phyloP scores from a whole-genome alignment of 2,329 filamentous ascomycete genomes.

The Diaporthe velutina region DNA sequence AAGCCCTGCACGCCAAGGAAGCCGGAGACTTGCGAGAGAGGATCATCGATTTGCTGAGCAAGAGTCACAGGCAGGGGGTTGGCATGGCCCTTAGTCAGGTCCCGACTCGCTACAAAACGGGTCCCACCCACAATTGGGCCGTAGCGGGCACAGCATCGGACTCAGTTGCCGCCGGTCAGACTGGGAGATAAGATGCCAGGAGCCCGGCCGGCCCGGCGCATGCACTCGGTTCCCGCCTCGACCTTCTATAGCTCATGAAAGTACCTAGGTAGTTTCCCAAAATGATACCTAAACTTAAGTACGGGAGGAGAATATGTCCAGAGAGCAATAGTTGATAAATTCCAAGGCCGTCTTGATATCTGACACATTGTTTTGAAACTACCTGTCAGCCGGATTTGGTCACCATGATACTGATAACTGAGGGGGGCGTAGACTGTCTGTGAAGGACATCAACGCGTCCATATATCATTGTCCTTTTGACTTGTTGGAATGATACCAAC shows the following conservation, averaged over 20 bases:
- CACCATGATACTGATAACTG: neutral
- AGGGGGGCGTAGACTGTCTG: neutral
- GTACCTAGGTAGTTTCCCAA: neutral
- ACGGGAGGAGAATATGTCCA: neutral
- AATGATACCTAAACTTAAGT: accelerated
- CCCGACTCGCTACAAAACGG: neutral
- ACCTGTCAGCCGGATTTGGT: neutral
- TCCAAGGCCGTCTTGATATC: neutral
- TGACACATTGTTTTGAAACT: neutral
- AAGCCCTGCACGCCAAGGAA: neutral
- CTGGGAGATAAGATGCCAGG: conserved; percentile 16
- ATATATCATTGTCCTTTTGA: too few species aligned
- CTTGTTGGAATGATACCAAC: neutral
- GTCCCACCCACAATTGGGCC: neutral
- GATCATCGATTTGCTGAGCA: neutral
- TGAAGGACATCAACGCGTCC: neutral
- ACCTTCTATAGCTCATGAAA: too few species aligned
- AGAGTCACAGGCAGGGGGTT: neutral
- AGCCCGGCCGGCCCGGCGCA: conserved; percentile 23
- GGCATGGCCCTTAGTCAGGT: conserved; percentile 3
- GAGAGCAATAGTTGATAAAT: neutral
- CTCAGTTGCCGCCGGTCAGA: neutral
- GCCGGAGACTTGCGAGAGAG: neutral
- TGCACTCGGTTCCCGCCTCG: neutral
- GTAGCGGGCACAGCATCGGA: conserved; percentile 8